phyloP scores from a whole-genome alignment of 257 asterid genomes.

The Solanum medicagineum region DNA sequence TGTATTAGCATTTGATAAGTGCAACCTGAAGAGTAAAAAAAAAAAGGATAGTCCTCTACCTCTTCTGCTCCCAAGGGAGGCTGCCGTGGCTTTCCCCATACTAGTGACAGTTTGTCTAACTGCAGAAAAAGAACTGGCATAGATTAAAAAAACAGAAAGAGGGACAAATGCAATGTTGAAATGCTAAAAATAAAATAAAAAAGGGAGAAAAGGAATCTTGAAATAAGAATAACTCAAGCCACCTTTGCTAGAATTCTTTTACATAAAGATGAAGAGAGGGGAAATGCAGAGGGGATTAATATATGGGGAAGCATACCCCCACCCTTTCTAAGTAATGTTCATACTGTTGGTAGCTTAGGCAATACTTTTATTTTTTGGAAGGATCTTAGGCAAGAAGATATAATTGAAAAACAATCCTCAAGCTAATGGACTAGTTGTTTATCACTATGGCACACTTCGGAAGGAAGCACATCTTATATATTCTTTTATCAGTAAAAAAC shows the following conservation, averaged over 20 bases:
- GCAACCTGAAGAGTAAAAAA: neutral
- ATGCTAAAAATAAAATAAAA: neutral
- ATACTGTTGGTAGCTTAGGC: neutral
- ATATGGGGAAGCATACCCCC: neutral
- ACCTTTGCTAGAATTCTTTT: neutral
- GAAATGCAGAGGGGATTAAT: neutral
- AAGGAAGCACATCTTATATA: neutral
- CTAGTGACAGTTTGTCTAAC: slow-evolving; percentile 68
- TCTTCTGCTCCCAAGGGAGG: slow-evolving; percentile 68
- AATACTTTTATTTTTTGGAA: neutral
- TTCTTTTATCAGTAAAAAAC: neutral
- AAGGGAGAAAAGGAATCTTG: neutral
- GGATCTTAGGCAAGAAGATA: neutral
- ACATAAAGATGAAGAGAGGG: neutral
- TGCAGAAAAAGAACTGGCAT: slow-evolving; percentile 12
- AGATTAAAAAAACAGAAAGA: neutral
- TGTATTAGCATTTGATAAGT: neutral
- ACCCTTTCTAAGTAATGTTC: neutral
- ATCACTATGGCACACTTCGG: neutral
- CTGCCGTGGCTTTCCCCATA: slow-evolving; percentile 99
- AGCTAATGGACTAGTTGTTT: neutral
- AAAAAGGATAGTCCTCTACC: slow-evolving; percentile 24
- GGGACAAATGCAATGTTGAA: neutral
- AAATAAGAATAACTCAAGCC: neutral
- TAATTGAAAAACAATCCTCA: neutral